Percentiles rank a stretch among this genome's conserved stretches.
Conservation (phyloP, 306 rosid species). For the Ormosia emarginata region DNA sequence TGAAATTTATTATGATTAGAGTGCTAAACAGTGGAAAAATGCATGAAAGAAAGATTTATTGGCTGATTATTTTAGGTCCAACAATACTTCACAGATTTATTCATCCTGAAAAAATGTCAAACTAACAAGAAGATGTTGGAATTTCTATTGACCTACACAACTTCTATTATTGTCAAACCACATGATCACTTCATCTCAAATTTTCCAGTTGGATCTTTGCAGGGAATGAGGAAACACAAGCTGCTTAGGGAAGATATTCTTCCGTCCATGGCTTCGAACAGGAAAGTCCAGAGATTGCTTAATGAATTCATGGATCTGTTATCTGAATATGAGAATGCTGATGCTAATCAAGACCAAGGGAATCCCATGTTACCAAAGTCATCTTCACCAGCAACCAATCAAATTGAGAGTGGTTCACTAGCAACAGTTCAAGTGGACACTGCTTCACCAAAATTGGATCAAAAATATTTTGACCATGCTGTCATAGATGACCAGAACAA, state of each 20-base stretch:
- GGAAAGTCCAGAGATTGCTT: slow-evolving; percentile 93
- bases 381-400: slow-evolving; percentile 30
- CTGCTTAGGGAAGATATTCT: slow-evolving; percentile 90
- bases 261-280: slow-evolving; percentile 95
- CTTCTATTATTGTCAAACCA: background rate
- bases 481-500: slow-evolving; percentile 20
- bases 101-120: background rate
- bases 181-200: background rate
- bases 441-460: slow-evolving; percentile 14
- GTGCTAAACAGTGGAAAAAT: background rate
- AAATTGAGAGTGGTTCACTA: slow-evolving; percentile 9
- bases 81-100: background rate
- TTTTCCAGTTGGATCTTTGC: slow-evolving; percentile 21
- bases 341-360: slow-evolving; percentile 40
- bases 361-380: slow-evolving; percentile 25
- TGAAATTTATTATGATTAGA: background rate
- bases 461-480: slow-evolving; percentile 14
- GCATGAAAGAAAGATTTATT: background rate
- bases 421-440: slow-evolving; percentile 17
- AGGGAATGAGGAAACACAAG: slow-evolving; percentile 94
- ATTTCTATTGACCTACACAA: background rate
- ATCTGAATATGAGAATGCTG: slow-evolving; percentile 63
- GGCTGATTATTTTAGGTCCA: background rate
- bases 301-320: slow-evolving; percentile 92
- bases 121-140: background rate